A percentile compares a stretch with the other conserved stretches of the same genome.
Conservation (phyloP, 352 stramenopile species). For the Phytophthora palmivora region DNA sequence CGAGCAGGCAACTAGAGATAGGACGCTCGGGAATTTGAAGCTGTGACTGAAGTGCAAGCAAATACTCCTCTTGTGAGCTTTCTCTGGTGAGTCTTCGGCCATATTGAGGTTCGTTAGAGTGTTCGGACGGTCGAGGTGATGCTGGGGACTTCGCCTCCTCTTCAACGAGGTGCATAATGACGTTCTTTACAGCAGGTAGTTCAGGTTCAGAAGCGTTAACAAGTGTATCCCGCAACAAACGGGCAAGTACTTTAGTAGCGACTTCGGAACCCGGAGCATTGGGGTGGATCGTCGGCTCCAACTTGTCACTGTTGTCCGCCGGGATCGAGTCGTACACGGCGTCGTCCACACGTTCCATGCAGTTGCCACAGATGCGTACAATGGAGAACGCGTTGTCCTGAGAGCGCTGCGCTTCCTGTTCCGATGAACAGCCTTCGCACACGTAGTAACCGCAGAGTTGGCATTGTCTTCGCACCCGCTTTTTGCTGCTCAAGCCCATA, state of each 20-base stretch:
- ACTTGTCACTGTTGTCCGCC: conserved; percentile 18
- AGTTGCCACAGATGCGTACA: conserved; percentile 44
- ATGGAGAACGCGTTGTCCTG: conserved; percentile 17
- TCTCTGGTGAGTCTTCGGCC: conserved; percentile 21
- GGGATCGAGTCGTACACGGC: conserved; percentile 42
- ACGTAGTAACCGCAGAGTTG: conserved; percentile 59
- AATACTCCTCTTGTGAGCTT: conserved; percentile 28
- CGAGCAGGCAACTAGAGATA: conserved; percentile 35
- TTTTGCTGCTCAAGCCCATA: conserved; percentile 37
- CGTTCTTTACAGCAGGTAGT: conserved; percentile 40
- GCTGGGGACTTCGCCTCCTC: conserved; percentile 10
- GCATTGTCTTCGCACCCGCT: conserved; percentile 37
- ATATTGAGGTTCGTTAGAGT: neutral
- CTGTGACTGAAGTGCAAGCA: conserved; percentile 29
- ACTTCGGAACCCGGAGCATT: conserved; percentile 19
- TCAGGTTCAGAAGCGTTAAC: conserved; percentile 33
- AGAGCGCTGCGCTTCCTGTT: conserved; percentile 37
- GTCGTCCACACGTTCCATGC: conserved; percentile 45
- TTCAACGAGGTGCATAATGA: conserved; percentile 53
- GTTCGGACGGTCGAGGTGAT: conserved; percentile 4
- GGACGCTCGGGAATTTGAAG: conserved; percentile 28
- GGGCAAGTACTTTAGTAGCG: conserved; percentile 31
- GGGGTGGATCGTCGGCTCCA: conserved; percentile 25
- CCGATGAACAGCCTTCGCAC: conserved; percentile 51
- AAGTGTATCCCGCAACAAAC: conserved; percentile 43